These are phyloP conservation scores for Tetradesmus lagerheimii DNA, from an alignment of 139 green algal genomes.

Conservation along the genomic window DNA sequence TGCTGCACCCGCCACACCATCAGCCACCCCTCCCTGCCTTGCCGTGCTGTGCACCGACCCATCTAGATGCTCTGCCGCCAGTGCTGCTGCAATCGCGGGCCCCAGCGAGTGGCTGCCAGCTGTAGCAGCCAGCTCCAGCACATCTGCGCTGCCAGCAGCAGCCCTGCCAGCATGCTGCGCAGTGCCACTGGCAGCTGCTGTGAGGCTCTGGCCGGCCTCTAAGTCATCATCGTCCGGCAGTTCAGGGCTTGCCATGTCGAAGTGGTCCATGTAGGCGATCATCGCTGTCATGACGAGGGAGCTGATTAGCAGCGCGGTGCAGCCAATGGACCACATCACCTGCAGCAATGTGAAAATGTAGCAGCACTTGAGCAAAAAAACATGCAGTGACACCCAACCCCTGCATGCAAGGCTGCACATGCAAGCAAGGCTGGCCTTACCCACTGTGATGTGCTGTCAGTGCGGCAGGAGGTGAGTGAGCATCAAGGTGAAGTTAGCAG, in stretches of 20 bases:
- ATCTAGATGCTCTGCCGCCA: not conserved
- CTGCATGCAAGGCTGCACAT: no score
- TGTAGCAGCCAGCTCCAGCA: not conserved
- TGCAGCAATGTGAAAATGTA: not conserved
- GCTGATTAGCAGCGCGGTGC: conserved; percentile 13
- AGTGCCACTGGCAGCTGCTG: not conserved
- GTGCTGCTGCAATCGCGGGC: not conserved
- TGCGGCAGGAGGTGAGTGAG: no score
- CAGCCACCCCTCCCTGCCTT: not conserved
- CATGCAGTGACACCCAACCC: no score
- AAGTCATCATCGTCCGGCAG: not conserved
- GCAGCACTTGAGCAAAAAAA: no score
- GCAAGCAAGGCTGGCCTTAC: no score
- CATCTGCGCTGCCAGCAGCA: not conserved
- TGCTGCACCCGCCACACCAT: not conserved
- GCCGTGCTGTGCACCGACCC: not conserved
- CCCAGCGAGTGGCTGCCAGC: not conserved
- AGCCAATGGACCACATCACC: conserved; percentile 39
- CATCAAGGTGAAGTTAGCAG: no score
- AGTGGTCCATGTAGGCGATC: conserved; percentile 45
- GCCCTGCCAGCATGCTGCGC: not conserved
- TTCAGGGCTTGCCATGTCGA: conserved; percentile 15
- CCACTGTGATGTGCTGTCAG: no score
- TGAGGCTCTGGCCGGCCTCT: not conserved
- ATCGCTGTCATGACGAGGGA: conserved; percentile 25